Evolutionary conservation across 257 asterid genomes (phyloP), one percentile per base, ranked within the genome.

Genomic region (Gentiana dahurica): DNA sequence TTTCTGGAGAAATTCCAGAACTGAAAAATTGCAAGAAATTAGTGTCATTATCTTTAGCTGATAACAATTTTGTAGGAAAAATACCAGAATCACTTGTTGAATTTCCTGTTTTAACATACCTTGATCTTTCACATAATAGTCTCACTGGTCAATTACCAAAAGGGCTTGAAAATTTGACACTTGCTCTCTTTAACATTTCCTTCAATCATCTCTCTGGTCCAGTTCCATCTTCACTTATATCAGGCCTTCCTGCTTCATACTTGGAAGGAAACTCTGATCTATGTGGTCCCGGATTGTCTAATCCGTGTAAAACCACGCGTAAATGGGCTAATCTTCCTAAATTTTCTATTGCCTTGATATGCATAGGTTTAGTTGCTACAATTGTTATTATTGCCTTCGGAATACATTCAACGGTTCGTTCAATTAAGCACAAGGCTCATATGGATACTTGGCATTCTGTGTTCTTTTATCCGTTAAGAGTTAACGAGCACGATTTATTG

Each of bases 221-320:
- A 65, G 97, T 83, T 65, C 94, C 95, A 3, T 45, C 41, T 1
- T 65, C 86, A 1, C 53, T 85, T 59, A 63, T 85, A 54, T 82
- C 88, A 12, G 95, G 95, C 62, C 95, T 85, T 57, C 95, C 97
- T 8, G 94, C 91, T 54, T 85, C 91, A 1, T 85, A 65, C 62
- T 58, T 85, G 76, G 84, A 85, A 72, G 97, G 97, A 57, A 89
- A 85, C 77, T 79, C 91, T 2, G 74, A 73, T 51, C 70, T 89
- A 48, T 89, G 97, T 46, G 97, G 94, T 10, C 81, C 89, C 0
- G 89, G 97, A 50, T 67, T 89, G 69, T 75, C 89, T 34, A 63
- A 60, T 54, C 46, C 83, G 58, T 85, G 95, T 70, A 60, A 58
- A 44, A 36, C 68, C 1, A 56, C 13, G 12, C 70, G 46, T 58